These are phyloP conservation scores for Eutrema japonicum DNA, from an alignment of 345 rosid species.

Conservation along the genomic window DNA sequence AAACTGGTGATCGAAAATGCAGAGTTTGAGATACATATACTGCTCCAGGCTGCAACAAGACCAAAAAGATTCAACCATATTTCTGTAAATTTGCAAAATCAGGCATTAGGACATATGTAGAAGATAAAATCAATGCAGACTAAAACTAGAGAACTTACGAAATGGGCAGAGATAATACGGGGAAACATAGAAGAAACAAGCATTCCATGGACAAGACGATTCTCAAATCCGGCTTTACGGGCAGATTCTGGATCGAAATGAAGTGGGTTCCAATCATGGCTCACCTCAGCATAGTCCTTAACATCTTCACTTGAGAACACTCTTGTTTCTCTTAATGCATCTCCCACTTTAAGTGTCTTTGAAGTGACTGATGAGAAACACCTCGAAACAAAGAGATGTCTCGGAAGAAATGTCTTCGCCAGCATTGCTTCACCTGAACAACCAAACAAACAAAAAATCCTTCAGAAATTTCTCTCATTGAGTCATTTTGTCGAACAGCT, in stretches of 20 bases:
- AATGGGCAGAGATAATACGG: conserved; percentile 69
- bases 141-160: conserved; percentile 54
- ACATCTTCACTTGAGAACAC: conserved; percentile 69
- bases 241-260: conserved; percentile 75
- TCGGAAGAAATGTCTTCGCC: conserved; percentile 34
- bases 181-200: conserved; percentile 89
- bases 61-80: conserved; percentile 35
- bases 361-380: conserved; percentile 50
- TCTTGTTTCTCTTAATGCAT: conserved; percentile 59
- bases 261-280: conserved; percentile 72
- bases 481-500: conserved; percentile 36
- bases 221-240: conserved; percentile 65
- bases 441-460: conserved; percentile 10
- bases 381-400: conserved; percentile 45
- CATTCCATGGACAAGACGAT: conserved; percentile 82
- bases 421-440: conserved; percentile 42
- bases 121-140: neutral
- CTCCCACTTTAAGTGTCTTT: conserved; percentile 59
- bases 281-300: conserved; percentile 68
- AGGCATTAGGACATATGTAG: neutral
- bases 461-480: conserved; percentile 9
- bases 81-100: neutral
- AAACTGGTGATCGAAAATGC: conserved; percentile 78
- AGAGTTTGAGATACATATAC: conserved; percentile 78
- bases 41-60: conserved; percentile 73